Evolutionary conservation across 2,329 filamentous ascomycete genomes (phyloP).

Genomic region (Colletotrichum horii): DNA sequence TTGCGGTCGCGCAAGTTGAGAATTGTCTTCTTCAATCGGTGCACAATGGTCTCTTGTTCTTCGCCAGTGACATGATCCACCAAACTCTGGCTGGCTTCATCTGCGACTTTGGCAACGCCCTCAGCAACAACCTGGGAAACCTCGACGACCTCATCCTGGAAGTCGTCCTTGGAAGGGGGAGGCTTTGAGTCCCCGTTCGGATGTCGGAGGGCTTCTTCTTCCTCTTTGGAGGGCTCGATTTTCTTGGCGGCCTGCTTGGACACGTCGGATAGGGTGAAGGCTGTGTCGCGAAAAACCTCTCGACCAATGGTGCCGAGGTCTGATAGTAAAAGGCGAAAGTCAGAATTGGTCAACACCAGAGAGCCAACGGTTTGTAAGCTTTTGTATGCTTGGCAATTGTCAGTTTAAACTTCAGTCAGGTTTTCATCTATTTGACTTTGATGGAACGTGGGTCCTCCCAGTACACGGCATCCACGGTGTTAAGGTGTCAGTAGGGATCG

Average conservation of each 20-base stretch:
- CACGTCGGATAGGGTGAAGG: slow-evolving; percentile 76
- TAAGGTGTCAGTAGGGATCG: not conserved
- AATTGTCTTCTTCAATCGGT: slow-evolving; percentile 79
- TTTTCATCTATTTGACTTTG: not conserved
- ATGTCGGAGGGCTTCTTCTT: slow-evolving; percentile 58
- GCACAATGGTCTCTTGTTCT: slow-evolving; percentile 74
- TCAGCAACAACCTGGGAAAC: slow-evolving; percentile 60
- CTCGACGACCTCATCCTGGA: slow-evolving; percentile 62
- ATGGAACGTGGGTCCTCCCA: not conserved
- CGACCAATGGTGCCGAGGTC: slow-evolving; percentile 81
- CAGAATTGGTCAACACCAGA: slow-evolving; percentile 86
- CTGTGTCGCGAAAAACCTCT: slow-evolving; percentile 87
- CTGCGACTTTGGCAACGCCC: slow-evolving; percentile 56
- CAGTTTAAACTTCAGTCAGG: slow-evolving; percentile 18
- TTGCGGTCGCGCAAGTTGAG: slow-evolving; percentile 74
- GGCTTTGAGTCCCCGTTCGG: slow-evolving; percentile 29
- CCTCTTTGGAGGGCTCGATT: slow-evolving; percentile 70
- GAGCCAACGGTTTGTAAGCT: slow-evolving; percentile 84
- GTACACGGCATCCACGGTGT: not conserved
- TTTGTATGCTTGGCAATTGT: slow-evolving; percentile 65
- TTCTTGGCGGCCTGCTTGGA: slow-evolving; percentile 77
- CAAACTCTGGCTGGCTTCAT: slow-evolving; percentile 72
- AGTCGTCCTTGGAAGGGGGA: slow-evolving; percentile 64
- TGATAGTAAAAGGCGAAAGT: slow-evolving; percentile 85
- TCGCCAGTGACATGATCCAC: slow-evolving; percentile 75